Conservation (phyloP, 768 basidiomycete species). For the Tricholoma hemisulphureum region DNA sequence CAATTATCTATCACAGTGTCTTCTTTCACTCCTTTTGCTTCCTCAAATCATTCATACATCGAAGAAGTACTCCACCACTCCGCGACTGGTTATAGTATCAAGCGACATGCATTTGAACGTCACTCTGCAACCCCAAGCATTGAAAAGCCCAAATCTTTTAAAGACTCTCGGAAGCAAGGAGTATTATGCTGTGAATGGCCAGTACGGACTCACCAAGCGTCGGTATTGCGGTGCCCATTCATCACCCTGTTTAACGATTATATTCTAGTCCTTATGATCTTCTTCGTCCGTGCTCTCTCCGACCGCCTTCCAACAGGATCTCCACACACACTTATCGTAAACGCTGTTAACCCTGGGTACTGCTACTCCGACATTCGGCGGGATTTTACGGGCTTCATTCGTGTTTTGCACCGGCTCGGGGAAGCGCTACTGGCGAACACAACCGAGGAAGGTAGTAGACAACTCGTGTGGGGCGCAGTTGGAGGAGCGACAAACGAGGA, state of each 20-base stretch:
- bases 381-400: conserved; percentile 17
- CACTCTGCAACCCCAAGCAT: too few relatives aligned
- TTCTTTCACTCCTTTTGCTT: conserved; percentile 41
- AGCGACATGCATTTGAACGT: conserved; percentile 42
- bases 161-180: conserved; percentile 26
- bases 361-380: conserved; percentile 37
- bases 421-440: conserved; percentile 33
- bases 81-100: conserved; percentile 40
- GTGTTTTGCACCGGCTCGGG: conserved; percentile 21
- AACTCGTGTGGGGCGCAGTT: too few relatives aligned
- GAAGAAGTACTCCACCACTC: conserved; percentile 24
- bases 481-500: too few relatives aligned
- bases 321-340: conserved; percentile 30
- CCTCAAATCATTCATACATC: conserved; percentile 38
- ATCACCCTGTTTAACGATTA: not conserved
- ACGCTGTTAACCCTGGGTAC: conserved; percentile 40
- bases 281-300: conserved; percentile 38
- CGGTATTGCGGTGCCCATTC: conserved; percentile 6
- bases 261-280: conserved; percentile 37
- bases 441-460: conserved; percentile 26
- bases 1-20: conserved; percentile 41
- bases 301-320: conserved; percentile 22
- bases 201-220: conserved; percentile 25
- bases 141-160: conserved; percentile 22
- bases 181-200: conserved; percentile 30